Percentiles rank a stretch among this genome's conserved stretches.
phyloP scores from a whole-genome alignment of 768 basidiomycete species.

The Collybiopsis luxurians region DNA sequence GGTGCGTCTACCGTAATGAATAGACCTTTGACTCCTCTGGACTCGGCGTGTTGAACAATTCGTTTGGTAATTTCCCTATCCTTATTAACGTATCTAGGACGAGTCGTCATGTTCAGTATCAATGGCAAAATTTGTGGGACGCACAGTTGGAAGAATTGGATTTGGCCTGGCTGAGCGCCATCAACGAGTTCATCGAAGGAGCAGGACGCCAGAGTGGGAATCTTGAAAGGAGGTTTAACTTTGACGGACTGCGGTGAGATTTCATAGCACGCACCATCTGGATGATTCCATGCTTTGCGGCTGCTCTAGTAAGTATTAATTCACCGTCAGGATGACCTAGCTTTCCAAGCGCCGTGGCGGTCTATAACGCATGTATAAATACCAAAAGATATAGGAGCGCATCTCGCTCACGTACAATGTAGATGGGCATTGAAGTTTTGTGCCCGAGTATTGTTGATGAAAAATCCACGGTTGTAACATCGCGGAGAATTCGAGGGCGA shows the following conservation, averaged over 20 bases:
- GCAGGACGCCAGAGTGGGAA: conserved; percentile 93
- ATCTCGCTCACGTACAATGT: conserved; percentile 53
- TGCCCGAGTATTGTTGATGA: conserved; percentile 81
- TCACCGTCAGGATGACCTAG: conserved; percentile 97
- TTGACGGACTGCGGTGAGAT: background rate
- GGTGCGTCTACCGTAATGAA: conserved; percentile 99
- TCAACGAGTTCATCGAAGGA: conserved; percentile 96
- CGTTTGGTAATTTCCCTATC: conserved; percentile 83
- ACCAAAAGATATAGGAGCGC: background rate
- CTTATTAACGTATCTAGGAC: conserved; percentile 81
- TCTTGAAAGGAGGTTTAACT: conserved; percentile 44
- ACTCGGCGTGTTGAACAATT: conserved; percentile 87
- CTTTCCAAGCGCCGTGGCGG: conserved; percentile 90
- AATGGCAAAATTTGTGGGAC: conserved; percentile 17
- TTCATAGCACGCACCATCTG: conserved; percentile 56
- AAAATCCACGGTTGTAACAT: conserved; percentile 86
- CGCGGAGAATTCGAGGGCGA: conserved; percentile 79
- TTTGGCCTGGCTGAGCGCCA: conserved; percentile 73
- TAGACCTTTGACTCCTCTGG: conserved; percentile 85
- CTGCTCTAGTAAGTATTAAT: conserved; percentile 85
- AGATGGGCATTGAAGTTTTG: conserved; percentile 71
- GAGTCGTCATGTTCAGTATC: background rate
- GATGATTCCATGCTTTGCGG: conserved; percentile 72
- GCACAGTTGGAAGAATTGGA: conserved; percentile 84
- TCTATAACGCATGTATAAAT: conserved; percentile 26